Conservation (phyloP, 2,329 filamentous ascomycete genomes). For the Clonostachys chloroleuca region DNA sequence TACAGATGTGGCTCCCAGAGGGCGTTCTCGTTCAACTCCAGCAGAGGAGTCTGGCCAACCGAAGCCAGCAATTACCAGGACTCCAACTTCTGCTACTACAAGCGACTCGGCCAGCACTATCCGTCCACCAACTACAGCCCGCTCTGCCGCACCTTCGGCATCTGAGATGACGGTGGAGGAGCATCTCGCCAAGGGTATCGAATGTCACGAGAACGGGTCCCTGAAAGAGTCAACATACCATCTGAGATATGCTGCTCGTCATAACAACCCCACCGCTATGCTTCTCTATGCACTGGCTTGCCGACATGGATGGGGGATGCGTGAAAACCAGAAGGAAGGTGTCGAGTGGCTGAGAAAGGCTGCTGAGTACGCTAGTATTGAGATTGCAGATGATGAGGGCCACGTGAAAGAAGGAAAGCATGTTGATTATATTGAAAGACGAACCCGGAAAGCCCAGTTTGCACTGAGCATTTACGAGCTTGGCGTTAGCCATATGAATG, state of each 20-base stretch:
- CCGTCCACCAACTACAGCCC: constrained; percentile 28
- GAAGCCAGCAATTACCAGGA: constrained; percentile 1
- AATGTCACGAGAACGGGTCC: constrained; percentile 81
- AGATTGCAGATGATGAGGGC: constrained; percentile 79
- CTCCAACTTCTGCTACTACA: constrained; percentile 20
- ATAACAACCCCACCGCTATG: constrained; percentile 90
- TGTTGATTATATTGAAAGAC: constrained; percentile 65
- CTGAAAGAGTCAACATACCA: constrained; percentile 96
- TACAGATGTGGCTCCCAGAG: constrained; percentile 45
- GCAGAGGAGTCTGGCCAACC: constrained; percentile 23
- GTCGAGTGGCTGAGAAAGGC: constrained; percentile 91
- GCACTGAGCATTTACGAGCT: constrained; percentile 94
- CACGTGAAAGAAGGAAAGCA: constrained; percentile 57
- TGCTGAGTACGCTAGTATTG: constrained; percentile 75
- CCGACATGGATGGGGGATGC: constrained; percentile 96
- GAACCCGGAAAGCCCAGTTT: constrained; percentile 87
- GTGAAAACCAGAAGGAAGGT: constrained; percentile 83
- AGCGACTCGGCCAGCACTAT: constrained; percentile 53
- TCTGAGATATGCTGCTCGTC: constrained; percentile 79
- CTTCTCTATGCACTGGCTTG: constrained; percentile 92
- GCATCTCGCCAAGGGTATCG: constrained; percentile 85
- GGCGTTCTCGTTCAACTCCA: constrained; percentile 32
- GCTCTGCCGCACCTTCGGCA: constrained; percentile 47
- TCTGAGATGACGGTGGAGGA: constrained; percentile 78
- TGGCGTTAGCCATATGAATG: constrained; percentile 95